A percentile compares a stretch with the other conserved stretches of the same genome.
Evolutionary conservation across 2,329 filamentous ascomycete species (phyloP).

Genomic region (Zasmidium citrigriseum): DNA sequence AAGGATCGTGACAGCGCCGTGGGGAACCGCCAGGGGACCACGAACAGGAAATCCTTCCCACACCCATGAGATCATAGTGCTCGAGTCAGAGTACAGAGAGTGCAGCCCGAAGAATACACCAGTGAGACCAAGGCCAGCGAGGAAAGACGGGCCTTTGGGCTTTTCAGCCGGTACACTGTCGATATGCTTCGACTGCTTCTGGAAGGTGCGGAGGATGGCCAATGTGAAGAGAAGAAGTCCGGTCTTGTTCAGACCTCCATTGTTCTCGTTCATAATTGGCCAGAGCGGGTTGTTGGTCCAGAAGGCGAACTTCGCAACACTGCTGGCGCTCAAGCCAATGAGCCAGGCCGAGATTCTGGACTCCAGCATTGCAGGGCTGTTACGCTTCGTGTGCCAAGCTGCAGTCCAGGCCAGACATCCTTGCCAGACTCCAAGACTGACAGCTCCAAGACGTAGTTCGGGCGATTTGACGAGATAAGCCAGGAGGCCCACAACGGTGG

Average conservation of each 20-base stretch:
- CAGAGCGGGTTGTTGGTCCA: conserved; percentile 95
- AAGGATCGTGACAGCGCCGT: conserved; percentile 82
- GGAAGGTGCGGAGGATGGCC: conserved; percentile 74
- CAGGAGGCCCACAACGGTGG: conserved; percentile 74
- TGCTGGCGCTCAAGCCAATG: conserved; percentile 80
- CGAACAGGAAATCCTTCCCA: conserved; percentile 95
- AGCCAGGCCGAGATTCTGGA: conserved; percentile 77
- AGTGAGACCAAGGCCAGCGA: conserved; percentile 76
- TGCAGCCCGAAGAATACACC: conserved; percentile 88
- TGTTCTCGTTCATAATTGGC: conserved; percentile 87
- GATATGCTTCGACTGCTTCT: conserved; percentile 57
- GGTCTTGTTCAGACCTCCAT: conserved; percentile 89
- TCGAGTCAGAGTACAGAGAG: conserved; percentile 91
- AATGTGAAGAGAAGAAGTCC: conserved; percentile 75
- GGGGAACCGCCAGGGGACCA: conserved; percentile 84
- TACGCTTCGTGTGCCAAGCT: conserved; percentile 75
- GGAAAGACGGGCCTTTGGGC: conserved; percentile 66
- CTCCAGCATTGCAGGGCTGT: conserved; percentile 75
- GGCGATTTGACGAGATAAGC: conserved; percentile 77
- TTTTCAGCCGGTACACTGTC: conserved; percentile 51
- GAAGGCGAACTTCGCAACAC: conserved; percentile 88
- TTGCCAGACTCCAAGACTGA: conserved; percentile 78
- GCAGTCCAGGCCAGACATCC: conserved; percentile 82
- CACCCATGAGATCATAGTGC: conserved; percentile 98
- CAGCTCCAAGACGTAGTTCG: conserved; percentile 73